Evolutionary conservation across 129 eudicot genomes (phyloP).

Genomic region (Flaveria linearis): DNA sequence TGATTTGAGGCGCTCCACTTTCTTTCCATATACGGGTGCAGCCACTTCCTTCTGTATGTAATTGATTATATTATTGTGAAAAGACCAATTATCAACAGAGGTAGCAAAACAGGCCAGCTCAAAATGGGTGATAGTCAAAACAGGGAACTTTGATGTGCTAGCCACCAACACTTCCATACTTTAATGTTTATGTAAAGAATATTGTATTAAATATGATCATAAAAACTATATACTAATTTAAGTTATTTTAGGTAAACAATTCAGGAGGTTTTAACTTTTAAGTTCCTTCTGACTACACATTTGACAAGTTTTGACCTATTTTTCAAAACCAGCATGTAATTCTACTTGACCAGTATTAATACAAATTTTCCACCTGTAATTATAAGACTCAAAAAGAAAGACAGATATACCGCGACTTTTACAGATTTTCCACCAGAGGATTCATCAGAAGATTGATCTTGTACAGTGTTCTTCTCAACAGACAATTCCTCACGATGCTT

Average conservation of each 20-base stretch:
- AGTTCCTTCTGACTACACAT: not conserved
- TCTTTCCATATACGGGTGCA: constrained; percentile 78
- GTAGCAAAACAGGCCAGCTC: not conserved
- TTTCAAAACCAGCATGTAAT: not conserved
- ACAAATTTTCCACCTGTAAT: not conserved
- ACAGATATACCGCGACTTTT: constrained; percentile 46
- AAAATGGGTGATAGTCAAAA: not conserved
- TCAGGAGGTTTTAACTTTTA: not conserved
- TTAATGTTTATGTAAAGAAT: not conserved
- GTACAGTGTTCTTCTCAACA: constrained; percentile 49
- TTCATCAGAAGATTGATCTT: constrained; percentile 50
- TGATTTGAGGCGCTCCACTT: constrained; percentile 81
- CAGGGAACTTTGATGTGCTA: not conserved
- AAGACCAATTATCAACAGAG: not conserved
- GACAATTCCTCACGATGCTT: constrained; percentile 44
- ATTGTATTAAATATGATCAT: not conserved
- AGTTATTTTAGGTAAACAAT: not conserved
- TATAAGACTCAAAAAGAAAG: not conserved
- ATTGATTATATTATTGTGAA: not conserved
- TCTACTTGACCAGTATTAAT: not conserved
- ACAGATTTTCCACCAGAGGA: constrained; percentile 60
- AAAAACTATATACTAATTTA: not conserved
- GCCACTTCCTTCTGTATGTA: constrained; percentile 59
- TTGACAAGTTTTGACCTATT: not conserved
- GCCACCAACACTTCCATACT: not conserved